Percentiles rank a stretch among this genome's conserved stretches.
phyloP scores from a whole-genome alignment of 352 stramenopile species.

The Pythium myriotylum region DNA sequence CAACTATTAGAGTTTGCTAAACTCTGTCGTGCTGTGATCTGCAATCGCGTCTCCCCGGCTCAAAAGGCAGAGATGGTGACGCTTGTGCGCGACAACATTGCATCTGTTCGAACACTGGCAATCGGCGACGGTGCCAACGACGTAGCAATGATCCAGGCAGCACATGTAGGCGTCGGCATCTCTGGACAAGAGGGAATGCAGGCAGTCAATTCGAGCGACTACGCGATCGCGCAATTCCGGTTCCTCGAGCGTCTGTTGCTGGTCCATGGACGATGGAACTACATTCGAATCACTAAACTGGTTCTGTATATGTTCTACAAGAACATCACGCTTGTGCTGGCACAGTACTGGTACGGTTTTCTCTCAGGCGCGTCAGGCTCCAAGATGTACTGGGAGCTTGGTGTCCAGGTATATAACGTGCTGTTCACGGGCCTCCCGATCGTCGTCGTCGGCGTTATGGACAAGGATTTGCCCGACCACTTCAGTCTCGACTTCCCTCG shows the following conservation, averaged over 20 bases:
- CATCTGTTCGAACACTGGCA: conserved; percentile 80
- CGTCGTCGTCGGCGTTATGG: conserved; percentile 72
- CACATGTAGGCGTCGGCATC: conserved; percentile 97
- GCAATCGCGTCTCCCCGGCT: conserved; percentile 78
- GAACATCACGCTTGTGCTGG: conserved; percentile 95
- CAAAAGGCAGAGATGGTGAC: conserved; percentile 84
- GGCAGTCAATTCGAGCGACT: conserved; percentile 95
- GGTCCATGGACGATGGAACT: conserved; percentile 97
- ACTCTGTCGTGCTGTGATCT: conserved; percentile 53
- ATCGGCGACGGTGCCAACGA: conserved; percentile 99
- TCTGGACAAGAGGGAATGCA: conserved; percentile 97
- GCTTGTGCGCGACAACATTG: conserved; percentile 57
- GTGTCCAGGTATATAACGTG: no score
- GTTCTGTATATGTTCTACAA: conserved; percentile 99
- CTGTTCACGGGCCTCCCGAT: conserved; percentile 93
- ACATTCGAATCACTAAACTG: conserved; percentile 93
- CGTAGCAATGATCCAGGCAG: conserved; percentile 98
- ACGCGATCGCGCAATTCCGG: conserved; percentile 95
- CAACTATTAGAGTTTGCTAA: no score
- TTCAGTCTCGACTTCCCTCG: no score
- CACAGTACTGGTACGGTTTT: conserved; percentile 91
- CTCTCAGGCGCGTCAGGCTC: conserved; percentile 85
- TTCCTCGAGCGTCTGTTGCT: conserved; percentile 94
- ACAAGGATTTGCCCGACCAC: conserved; percentile 74
- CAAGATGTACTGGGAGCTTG: conserved; percentile 75